These are phyloP conservation scores for Clarireedia monteithiana DNA, from an alignment of 2,329 filamentous ascomycete genomes.

Conservation along the genomic window DNA sequence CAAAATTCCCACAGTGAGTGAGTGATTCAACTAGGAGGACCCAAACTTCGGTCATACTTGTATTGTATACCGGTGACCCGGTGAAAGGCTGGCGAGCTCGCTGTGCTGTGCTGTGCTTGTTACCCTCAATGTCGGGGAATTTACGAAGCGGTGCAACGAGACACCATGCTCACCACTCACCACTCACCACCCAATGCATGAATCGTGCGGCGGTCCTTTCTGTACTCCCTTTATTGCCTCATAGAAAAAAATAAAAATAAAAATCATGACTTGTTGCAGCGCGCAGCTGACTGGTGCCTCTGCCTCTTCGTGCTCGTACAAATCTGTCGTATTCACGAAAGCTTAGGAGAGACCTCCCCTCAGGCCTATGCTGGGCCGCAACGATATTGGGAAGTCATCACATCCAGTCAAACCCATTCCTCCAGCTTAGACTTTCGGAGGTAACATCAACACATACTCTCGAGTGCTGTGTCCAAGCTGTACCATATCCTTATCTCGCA, in stretches of 20 bases:
- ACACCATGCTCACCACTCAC: not conserved
- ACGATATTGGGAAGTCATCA: not conserved
- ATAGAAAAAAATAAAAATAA: too few species aligned
- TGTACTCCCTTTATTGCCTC: not conserved
- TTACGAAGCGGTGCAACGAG: not conserved
- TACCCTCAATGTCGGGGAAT: not conserved
- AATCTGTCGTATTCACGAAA: not conserved
- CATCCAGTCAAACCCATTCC: too few species aligned
- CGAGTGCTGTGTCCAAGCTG: slow-evolving; percentile 80
- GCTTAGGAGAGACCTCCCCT: not conserved
- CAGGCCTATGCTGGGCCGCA: not conserved
- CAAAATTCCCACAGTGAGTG: too few species aligned
- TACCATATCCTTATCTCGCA: slow-evolving; percentile 82
- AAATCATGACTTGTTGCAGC: not conserved
- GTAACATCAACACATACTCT: slow-evolving; percentile 93
- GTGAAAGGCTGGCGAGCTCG: not conserved
- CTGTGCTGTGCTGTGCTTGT: not conserved
- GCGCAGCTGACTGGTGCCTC: slow-evolving; percentile 1
- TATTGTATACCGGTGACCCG: not conserved
- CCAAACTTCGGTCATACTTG: too few species aligned
- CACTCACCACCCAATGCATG: not conserved
- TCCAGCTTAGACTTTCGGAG: slow-evolving; percentile 26
- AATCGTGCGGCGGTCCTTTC: not conserved
- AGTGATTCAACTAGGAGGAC: too few species aligned
- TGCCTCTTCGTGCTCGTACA: not conserved